A percentile compares a stretch with the other conserved stretches of the same genome.
Conservation (phyloP, 2,329 filamentous ascomycete genomes). For the Aspergillus fijiensis region DNA sequence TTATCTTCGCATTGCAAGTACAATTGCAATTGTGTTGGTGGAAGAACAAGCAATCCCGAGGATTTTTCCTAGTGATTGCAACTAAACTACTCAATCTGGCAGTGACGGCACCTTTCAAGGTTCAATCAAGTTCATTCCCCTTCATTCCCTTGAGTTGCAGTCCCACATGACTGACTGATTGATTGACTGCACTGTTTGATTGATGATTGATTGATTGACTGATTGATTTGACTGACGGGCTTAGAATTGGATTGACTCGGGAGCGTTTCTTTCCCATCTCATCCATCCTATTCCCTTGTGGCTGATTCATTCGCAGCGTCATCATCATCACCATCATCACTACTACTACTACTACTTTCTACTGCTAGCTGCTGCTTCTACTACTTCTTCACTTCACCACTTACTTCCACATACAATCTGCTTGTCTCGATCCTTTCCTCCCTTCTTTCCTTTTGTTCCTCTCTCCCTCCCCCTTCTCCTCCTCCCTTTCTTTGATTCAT, state of each 20-base stretch:
- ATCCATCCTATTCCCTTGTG: neutral
- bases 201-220: too few relatives aligned
- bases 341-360: neutral
- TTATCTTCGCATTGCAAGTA: too few relatives aligned
- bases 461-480: neutral
- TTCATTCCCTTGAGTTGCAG: too few relatives aligned
- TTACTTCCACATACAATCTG: neutral
- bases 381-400: conserved; percentile 1
- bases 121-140: too few relatives aligned
- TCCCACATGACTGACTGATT: neutral
- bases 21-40: neutral
- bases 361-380: neutral
- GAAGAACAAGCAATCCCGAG: neutral
- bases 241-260: too few relatives aligned
- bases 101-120: neutral
- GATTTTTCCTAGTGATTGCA: neutral
- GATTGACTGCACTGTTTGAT: too few relatives aligned
- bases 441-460: conserved; percentile 9
- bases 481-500: neutral
- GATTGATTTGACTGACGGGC: too few relatives aligned
- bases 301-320: conserved; percentile 1
- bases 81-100: neutral
- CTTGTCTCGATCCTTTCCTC: conserved; percentile 8
- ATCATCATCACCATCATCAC: neutral
- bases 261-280: neutral